Percentiles rank a stretch among this genome's conserved stretches.
Evolutionary conservation across 2,329 filamentous ascomycete genomes (phyloP).

Genomic region (Lachnellula cervina): DNA sequence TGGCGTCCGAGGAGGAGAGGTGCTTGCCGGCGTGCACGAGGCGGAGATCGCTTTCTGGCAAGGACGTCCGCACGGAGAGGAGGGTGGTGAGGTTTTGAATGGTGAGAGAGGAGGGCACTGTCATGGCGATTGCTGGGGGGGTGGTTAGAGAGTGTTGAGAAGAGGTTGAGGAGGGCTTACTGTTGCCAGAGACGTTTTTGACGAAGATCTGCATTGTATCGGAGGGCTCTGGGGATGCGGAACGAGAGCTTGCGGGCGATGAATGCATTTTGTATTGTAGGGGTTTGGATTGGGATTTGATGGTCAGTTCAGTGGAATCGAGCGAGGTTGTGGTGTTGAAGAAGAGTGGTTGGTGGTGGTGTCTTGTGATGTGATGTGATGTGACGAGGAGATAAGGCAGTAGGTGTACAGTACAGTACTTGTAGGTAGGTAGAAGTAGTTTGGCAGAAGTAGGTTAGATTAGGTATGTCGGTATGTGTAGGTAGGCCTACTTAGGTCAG

Average conservation of each 20-base stretch:
- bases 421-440: neutral
- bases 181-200: conserved; percentile 53
- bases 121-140: conserved; percentile 48
- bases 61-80: conserved; percentile 52
- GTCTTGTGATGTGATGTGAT: neutral
- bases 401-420: too few species aligned
- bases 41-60: conserved; percentile 45
- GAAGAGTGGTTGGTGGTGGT: neutral
- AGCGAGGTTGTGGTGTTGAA: neutral
- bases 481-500: neutral
- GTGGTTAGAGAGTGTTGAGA: conserved; percentile 22
- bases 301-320: neutral
- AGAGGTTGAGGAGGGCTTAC: conserved; percentile 37
- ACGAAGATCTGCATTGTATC: conserved; percentile 58
- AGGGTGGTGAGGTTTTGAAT: conserved; percentile 51
- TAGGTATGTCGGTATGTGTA: neutral
- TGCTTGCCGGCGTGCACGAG: conserved; percentile 56
- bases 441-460: too few species aligned
- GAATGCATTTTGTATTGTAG: conserved; percentile 22
- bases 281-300: neutral
- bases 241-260: conserved; percentile 26
- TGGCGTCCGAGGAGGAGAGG: conserved; percentile 35
- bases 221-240: conserved; percentile 38
- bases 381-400: neutral
- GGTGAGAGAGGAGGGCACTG: conserved; percentile 48